Base-by-base conservation (phyloP, 179 eudicot species). In the Beta corolliflora region DNA sequence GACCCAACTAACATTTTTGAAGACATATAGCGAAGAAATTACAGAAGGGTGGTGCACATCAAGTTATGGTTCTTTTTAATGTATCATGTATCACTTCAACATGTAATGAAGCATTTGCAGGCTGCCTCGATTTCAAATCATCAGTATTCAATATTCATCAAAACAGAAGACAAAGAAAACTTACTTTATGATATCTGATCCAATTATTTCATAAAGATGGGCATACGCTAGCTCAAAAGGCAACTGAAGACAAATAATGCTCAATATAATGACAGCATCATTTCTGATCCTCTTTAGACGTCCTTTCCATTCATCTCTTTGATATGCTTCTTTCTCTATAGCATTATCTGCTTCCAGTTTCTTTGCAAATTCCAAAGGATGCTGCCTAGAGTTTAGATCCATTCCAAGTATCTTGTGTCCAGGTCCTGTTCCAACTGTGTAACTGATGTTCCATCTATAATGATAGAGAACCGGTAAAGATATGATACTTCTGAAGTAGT, bases 141-240 rank as follows among this genome's bases (percentile, higher is more conserved):
- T 29, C 21, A 48, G 9, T 2, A 58, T 60, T n/a, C 65, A 21
- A 9, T 4, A 58, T 69, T n/a, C 65, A 21, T 63, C 0, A 16
- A 3, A 52, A 16, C 2, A 52, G 5, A 31, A 60, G 18, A 44
- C 18, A 59, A 31, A 64, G 68, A 61, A 72, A 77, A 60, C 94
- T 87, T 86, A 95, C 99, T 91, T 94, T 46, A 88, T 50, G 63
- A 91, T 72, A 83, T 92, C 92, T 12, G 93, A 90, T 74, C 73
- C 81, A 69, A 91, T 80, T 79, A 83, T 86, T 88, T 91, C 98
- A 73, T 94, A 94, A n/a, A 95, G 91, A 89, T 95, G 98, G 76
- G 99, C 99, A 89, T 91, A 95, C 25, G 97, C 93, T 83, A 95
- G 85, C 85, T 95, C 98, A 84, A 95, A 92, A 46, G 99, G 99